These are phyloP conservation scores for Citrullus mucosospermus DNA, from an alignment of 306 rosid genomes.

Conservation along the genomic window DNA sequence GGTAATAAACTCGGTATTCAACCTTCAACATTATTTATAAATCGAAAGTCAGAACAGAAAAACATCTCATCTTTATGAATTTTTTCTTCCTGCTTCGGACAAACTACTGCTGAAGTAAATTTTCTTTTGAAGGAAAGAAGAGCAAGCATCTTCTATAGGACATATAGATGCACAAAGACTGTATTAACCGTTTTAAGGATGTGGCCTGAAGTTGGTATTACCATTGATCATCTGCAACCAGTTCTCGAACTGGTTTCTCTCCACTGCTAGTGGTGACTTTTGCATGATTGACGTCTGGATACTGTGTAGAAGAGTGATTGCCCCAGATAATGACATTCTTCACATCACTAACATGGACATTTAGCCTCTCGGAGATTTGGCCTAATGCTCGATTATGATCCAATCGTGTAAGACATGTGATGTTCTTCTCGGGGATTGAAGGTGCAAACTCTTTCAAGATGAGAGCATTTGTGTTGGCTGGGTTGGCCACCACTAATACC, in stretches of 20 bases:
- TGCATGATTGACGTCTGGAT: constrained; percentile 87
- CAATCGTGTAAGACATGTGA: constrained; percentile 77
- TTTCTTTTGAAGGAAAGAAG: not conserved
- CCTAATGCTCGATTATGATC: constrained; percentile 91
- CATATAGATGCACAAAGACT: not conserved
- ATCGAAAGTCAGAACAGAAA: not conserved
- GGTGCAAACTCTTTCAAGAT: constrained; percentile 78
- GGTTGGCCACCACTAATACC: constrained; percentile 94
- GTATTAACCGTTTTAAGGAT: not conserved
- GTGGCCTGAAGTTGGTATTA: constrained; percentile 11
- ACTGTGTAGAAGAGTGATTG: constrained; percentile 88
- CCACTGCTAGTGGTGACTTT: constrained; percentile 20
- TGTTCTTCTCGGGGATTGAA: constrained; percentile 65
- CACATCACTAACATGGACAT: constrained; percentile 57
- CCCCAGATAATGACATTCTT: constrained; percentile 89
- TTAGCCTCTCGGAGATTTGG: constrained; percentile 67
- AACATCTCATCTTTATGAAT: not conserved
- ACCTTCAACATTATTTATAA: constrained; percentile 24
- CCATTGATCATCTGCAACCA: constrained; percentile 52
- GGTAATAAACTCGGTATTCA: constrained; percentile 58
- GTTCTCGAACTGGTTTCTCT: constrained; percentile 40
- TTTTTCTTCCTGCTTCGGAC: not conserved
- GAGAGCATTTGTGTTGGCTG: constrained; percentile 87
- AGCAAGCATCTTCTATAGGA: not conserved
- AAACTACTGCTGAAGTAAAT: not conserved